Conservation (phyloP, 1,284 basidiomycete genomes). For the Hymenochaete sp. region DNA sequence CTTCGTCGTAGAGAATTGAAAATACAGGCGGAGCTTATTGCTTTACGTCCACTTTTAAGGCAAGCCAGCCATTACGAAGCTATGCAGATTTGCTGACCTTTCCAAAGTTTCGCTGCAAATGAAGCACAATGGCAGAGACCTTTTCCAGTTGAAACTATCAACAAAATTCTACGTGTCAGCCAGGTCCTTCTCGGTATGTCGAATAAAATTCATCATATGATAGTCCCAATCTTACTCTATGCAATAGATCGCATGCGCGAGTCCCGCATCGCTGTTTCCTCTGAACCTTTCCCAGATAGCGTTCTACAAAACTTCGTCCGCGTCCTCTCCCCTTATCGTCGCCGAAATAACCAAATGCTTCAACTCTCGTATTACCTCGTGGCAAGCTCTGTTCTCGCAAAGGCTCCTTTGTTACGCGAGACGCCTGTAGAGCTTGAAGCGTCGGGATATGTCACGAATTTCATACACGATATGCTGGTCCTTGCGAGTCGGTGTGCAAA, state of each 20-base stretch:
- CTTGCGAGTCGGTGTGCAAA: slow-evolving; percentile 22
- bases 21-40: slow-evolving; percentile 27
- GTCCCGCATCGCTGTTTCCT: slow-evolving; percentile 23
- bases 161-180: slow-evolving; percentile 21
- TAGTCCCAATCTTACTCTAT: not conserved
- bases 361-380: slow-evolving; percentile 22
- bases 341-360: slow-evolving; percentile 20
- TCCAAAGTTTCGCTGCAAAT: slow-evolving; percentile 23
- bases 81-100: not conserved
- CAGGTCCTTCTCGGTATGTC: slow-evolving; percentile 23
- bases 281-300: slow-evolving; percentile 20
- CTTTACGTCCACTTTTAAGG: slow-evolving; percentile 26
- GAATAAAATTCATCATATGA: not conserved
- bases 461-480: slow-evolving; percentile 27
- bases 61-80: slow-evolving; percentile 12
- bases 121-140: slow-evolving; percentile 21
- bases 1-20: slow-evolving; percentile 25
- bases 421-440: slow-evolving; percentile 20
- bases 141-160: slow-evolving; percentile 21
- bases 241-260: slow-evolving; percentile 23
- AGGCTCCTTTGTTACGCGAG: slow-evolving; percentile 26
- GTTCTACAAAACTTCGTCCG: slow-evolving; percentile 22
- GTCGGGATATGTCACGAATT: slow-evolving; percentile 17
- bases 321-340: slow-evolving; percentile 24
- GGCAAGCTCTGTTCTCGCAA: slow-evolving; percentile 24